Evolutionary conservation across 495 filamentous ascomycete genomes (phyloP).

Genomic region (Penicillium verhagenii): DNA sequence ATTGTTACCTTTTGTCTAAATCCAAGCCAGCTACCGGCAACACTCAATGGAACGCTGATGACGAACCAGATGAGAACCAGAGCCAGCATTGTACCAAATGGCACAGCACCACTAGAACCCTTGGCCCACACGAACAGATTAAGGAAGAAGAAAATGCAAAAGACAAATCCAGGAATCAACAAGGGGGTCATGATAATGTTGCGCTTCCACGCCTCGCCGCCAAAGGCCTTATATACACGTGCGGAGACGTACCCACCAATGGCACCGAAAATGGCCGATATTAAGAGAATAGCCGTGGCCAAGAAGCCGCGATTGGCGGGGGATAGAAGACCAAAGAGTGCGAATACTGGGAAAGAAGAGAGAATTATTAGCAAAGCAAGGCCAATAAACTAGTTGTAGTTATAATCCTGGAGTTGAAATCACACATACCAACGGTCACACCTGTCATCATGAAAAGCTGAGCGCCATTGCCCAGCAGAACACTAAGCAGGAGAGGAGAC

Average conservation of each 20-base stretch:
- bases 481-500: constrained; percentile 76
- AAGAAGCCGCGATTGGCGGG: constrained; percentile 92
- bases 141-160: constrained; percentile 85
- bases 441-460: constrained; percentile 98
- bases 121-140: constrained; percentile 96
- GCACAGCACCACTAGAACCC: constrained; percentile 86
- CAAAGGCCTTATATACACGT: constrained; percentile 86
- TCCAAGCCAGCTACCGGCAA: constrained; percentile 89
- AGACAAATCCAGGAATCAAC: constrained; percentile 83
- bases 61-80: constrained; percentile 94
- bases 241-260: constrained; percentile 90
- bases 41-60: constrained; percentile 87
- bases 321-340: constrained; percentile 89
- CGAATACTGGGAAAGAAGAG: constrained; percentile 60
- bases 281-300: constrained; percentile 83
- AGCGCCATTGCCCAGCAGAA: constrained; percentile 89
- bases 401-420: background rate
- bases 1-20: constrained; percentile 62
- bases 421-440: constrained; percentile 66
- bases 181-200: constrained; percentile 88
- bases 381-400: background rate
- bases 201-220: constrained; percentile 89
- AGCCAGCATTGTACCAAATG: constrained; percentile 94
- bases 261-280: constrained; percentile 90
- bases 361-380: constrained; percentile 15